Base-by-base conservation (phyloP, 495 filamentous ascomycete genomes). In the Schizothecium vesticola region DNA sequence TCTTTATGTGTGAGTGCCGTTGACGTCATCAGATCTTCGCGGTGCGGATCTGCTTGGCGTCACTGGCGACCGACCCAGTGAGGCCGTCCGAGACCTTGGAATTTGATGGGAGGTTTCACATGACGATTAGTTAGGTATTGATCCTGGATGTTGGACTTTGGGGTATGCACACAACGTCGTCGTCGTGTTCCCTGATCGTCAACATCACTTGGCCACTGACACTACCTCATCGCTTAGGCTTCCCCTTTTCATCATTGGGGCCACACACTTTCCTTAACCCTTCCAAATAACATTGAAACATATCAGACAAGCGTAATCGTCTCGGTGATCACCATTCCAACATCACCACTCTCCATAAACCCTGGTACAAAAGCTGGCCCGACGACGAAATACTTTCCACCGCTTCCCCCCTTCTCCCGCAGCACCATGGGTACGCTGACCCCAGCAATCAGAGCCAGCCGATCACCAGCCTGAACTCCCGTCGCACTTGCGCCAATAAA, bases 401-500 rank as follows among this genome's bases (percentile, higher is more conserved):
- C 3, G 0, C 22, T 0, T 51, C 43, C 6, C 5, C 2, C 2
- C 43, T 51, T 51, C 56, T 13, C 56, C 11, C 56, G 1, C 56
- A 25, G 12, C 21, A 25, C 24, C 22, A 59, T 59, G 4, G 56
- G 56, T 11, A 19, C 22, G 1, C 24, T 59, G 5, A 59, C 56
- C 22, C 56, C 56, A n/a, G 21, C 56, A 19, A 59, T 22, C 11
- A 59, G 56, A 2, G 24, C 21, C 16, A 59, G 11, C 21, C 24
- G 21, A n/a, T 59, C 56, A 1, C 56, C 56, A 25, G 13, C 22
- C 0, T 22, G 3, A 13, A n/a, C 56, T 2, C 3, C 56, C 0
- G 2, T 0, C 3, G 56, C 24, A 0, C 43, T 19, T 0, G 43
- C 0, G 0, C 43, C 43, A 3, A 51, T n/a, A 2, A 1, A 1